These are phyloP conservation scores for Candolleomyces aberdarensis DNA, from an alignment of 768 basidiomycete genomes.

Conservation along the genomic window DNA sequence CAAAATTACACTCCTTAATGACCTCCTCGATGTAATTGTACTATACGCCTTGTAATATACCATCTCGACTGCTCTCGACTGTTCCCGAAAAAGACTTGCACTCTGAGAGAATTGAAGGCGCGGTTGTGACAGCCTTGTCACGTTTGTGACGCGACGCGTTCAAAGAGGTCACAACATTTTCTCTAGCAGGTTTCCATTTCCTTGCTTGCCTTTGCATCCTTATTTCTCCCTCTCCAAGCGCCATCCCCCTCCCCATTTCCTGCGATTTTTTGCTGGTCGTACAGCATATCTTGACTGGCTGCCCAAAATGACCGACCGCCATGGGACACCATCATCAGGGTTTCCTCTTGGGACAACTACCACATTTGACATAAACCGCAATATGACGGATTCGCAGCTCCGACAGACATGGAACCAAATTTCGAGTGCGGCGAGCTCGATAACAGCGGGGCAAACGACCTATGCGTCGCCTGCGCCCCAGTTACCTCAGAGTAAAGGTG, in stretches of 20 bases:
- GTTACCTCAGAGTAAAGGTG: conserved; percentile 32
- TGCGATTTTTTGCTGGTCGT: background rate
- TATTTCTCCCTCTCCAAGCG: background rate
- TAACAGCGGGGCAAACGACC: conserved; percentile 4
- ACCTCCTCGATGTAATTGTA: background rate
- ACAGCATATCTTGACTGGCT: background rate
- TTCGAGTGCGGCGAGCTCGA: conserved; percentile 34
- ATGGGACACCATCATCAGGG: conserved; percentile 16
- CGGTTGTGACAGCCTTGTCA: background rate
- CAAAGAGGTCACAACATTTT: background rate
- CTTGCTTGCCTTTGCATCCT: background rate
- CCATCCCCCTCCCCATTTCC: background rate
- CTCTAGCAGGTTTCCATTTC: background rate
- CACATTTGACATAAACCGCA: conserved; percentile 30
- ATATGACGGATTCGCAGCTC: conserved; percentile 62
- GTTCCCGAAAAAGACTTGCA: no score
- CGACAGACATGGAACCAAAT: conserved; percentile 59
- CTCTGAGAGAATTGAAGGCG: background rate
- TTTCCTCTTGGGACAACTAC: conserved; percentile 20
- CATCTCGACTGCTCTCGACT: no score
- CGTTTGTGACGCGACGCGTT: conserved; percentile 10
- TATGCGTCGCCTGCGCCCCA: conserved; percentile 41
- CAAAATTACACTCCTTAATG: background rate
- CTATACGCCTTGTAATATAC: background rate
- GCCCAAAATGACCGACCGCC: conserved; percentile 25